A percentile compares a stretch with the other conserved stretches of the same genome.
Evolutionary conservation across 768 basidiomycete species (phyloP).

Genomic region (Trametes cinnabarina): DNA sequence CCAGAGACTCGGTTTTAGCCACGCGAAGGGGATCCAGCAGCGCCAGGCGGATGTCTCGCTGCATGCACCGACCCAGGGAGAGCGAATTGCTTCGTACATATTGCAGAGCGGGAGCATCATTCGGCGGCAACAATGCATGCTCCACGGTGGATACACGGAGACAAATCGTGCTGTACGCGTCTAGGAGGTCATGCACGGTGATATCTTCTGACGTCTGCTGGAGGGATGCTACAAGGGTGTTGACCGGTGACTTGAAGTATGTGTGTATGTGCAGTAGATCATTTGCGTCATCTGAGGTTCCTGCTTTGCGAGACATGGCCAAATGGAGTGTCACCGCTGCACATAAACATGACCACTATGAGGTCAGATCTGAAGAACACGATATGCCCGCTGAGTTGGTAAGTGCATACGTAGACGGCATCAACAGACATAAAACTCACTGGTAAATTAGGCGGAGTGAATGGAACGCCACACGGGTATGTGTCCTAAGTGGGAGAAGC

Average conservation of each 20-base stretch:
- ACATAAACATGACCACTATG: constrained; percentile 3
- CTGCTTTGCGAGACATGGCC: constrained; percentile 6
- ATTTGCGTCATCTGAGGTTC: background rate
- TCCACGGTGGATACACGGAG: constrained; percentile 37
- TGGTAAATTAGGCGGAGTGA: too few relatives aligned
- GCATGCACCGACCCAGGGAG: constrained; percentile 41
- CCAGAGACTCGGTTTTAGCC: constrained; percentile 7
- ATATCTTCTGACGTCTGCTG: constrained; percentile 35
- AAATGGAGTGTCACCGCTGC: background rate
- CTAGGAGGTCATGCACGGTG: constrained; percentile 54
- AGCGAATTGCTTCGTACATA: constrained; percentile 35
- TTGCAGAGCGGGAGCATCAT: constrained; percentile 25
- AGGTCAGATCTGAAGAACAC: background rate
- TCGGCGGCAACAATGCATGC: background rate
- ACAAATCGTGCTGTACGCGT: constrained; percentile 58
- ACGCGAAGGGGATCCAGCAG: constrained; percentile 20
- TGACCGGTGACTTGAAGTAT: constrained; percentile 41
- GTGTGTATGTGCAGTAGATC: background rate
- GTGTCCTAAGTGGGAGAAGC: too few relatives aligned
- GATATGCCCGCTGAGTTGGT: too few relatives aligned
- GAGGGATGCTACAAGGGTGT: constrained; percentile 47
- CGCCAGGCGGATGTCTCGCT: constrained; percentile 48
- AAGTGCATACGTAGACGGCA: too few relatives aligned
- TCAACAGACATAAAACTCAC: too few relatives aligned
- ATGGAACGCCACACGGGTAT: too few relatives aligned